A percentile compares a stretch with the other conserved stretches of the same genome.
Conservation (phyloP, 2,329 filamentous ascomycete species). For the Fusarium coffeatum region DNA sequence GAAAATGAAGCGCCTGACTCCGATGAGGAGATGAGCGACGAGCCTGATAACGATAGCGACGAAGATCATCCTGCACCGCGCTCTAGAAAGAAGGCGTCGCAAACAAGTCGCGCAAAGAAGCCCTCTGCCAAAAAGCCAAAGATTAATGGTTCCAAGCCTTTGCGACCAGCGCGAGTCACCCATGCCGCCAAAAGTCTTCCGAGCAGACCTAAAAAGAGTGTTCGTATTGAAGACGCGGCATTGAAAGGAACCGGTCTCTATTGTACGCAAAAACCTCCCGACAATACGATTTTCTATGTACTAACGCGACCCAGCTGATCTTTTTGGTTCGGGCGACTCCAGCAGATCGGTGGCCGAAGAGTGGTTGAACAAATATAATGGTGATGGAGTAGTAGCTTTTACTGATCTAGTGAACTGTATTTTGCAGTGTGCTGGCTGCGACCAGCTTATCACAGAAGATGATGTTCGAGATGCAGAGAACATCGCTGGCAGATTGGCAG, state of each 20-base stretch:
- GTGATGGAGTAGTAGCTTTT: constrained; percentile 65
- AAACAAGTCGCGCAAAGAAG: constrained; percentile 62
- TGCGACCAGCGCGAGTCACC: constrained; percentile 53
- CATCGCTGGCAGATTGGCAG: constrained; percentile 78
- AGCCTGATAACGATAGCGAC: constrained; percentile 62
- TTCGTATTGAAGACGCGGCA: constrained; percentile 61
- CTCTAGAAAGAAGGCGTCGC: constrained; percentile 57
- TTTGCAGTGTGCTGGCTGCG: constrained; percentile 80
- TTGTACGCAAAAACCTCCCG: constrained; percentile 52
- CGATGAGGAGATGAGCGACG: constrained; percentile 59
- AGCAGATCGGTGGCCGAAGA: constrained; percentile 68
- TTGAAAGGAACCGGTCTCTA: constrained; percentile 66
- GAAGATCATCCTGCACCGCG: constrained; percentile 54
- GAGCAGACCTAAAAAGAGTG: constrained; percentile 67
- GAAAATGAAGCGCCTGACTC: constrained; percentile 62
- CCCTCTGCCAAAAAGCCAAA: constrained; percentile 73
- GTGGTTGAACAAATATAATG: constrained; percentile 70
- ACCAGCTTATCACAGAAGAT: constrained; percentile 79
- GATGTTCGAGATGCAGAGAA: constrained; percentile 93
- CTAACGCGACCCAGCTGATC: constrained; percentile 62
- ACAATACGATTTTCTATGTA: constrained; percentile 6
- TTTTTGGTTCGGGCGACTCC: constrained; percentile 70
- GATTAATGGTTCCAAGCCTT: constrained; percentile 65
- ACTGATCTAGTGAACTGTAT: constrained; percentile 75
- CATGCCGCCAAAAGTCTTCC: constrained; percentile 54